phyloP scores from a whole-genome alignment of 306 rosid genomes.

The Clitoria ternatea region DNA sequence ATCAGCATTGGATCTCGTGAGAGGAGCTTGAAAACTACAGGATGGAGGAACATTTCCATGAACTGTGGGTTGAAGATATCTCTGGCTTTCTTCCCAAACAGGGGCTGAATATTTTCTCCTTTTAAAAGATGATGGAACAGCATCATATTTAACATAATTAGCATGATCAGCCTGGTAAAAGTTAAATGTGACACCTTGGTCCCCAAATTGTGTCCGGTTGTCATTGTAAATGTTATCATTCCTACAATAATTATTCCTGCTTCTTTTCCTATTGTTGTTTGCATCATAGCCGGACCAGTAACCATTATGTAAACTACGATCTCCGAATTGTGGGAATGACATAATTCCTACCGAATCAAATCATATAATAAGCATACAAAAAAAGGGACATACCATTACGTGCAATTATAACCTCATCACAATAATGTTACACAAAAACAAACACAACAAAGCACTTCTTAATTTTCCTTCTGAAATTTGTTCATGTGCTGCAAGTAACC shows the following conservation, averaged over 20 bases:
- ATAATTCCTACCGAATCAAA: slow-evolving; percentile 50
- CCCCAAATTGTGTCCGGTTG: slow-evolving; percentile 32
- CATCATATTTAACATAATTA: slow-evolving; percentile 39
- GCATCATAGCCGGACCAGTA: slow-evolving; percentile 44
- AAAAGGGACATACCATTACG: slow-evolving; percentile 4
- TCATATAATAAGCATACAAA: neutral
- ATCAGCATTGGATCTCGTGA: slow-evolving; percentile 42
- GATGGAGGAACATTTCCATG: slow-evolving; percentile 38
- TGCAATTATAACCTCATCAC: neutral
- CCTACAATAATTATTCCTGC: slow-evolving; percentile 42
- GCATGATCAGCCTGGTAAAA: slow-evolving; percentile 31
- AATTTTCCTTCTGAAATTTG: neutral
- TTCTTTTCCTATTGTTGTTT: slow-evolving; percentile 48
- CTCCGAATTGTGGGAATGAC: slow-evolving; percentile 77
- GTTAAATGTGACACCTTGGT: slow-evolving; percentile 28
- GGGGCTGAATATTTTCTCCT: slow-evolving; percentile 73
- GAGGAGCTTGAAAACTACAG: slow-evolving; percentile 36
- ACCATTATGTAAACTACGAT: slow-evolving; percentile 41
- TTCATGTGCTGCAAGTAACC: neutral
- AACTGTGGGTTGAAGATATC: slow-evolving; percentile 41
- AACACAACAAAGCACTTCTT: neutral
- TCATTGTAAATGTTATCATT: slow-evolving; percentile 39
- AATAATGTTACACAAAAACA: neutral
- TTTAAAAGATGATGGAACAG: slow-evolving; percentile 45
- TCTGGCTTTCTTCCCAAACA: slow-evolving; percentile 57